Conservation (phyloP, 1,284 basidiomycete genomes). For the Ganoderma resinaceum region DNA sequence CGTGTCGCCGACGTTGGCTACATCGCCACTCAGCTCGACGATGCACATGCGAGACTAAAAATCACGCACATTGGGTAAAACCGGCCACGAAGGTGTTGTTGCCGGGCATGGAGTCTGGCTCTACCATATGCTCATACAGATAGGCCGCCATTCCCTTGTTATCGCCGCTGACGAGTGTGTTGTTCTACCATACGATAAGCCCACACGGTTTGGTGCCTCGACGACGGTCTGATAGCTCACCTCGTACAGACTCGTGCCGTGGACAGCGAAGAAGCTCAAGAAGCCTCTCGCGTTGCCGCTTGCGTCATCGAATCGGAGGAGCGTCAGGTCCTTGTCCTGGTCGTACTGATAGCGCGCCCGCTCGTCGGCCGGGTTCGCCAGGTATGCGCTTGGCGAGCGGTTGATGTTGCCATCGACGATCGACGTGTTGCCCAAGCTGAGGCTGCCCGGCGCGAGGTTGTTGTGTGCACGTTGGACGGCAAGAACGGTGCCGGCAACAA, state of each 20-base stretch:
- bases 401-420: conserved; percentile 77
- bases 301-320: conserved; percentile 68
- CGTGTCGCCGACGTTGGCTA: conserved; percentile 81
- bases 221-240: conserved; percentile 43
- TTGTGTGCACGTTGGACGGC: conserved; percentile 75
- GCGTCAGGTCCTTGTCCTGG: conserved; percentile 74
- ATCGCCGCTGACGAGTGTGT: conserved; percentile 77
- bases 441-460: conserved; percentile 62
- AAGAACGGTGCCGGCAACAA: conserved; percentile 71
- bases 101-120: conserved; percentile 72
- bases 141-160: conserved; percentile 87
- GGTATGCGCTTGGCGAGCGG: conserved; percentile 75
- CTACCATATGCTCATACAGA: conserved; percentile 75
- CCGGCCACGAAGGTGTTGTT: conserved; percentile 78
- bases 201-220: background rate
- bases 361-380: conserved; percentile 74
- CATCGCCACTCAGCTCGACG: background rate
- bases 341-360: conserved; percentile 70
- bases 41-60: background rate
- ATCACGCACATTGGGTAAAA: conserved; percentile 69
- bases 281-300: conserved; percentile 67
- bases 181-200: conserved; percentile 57
- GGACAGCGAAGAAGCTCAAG: conserved; percentile 81
- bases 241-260: conserved; percentile 81
- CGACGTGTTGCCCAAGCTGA: conserved; percentile 74